These are phyloP conservation scores for Cadophora gregata DNA, from an alignment of 2,329 filamentous ascomycete genomes.

Conservation along the genomic window DNA sequence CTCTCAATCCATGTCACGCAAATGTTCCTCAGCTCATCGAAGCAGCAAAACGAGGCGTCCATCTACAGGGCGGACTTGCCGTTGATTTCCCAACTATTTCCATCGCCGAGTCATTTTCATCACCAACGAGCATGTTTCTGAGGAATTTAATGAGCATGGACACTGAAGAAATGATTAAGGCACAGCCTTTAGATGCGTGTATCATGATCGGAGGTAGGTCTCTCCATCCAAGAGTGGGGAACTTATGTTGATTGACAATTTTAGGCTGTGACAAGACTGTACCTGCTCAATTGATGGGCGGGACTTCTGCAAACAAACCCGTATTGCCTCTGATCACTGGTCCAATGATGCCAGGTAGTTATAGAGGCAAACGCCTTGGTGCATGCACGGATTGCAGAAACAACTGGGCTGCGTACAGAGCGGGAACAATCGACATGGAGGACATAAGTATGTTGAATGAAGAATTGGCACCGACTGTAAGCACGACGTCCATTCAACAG, in stretches of 20 bases:
- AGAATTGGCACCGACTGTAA: constrained; percentile 72
- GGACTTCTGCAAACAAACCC: constrained; percentile 75
- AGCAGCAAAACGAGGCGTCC: constrained; percentile 70
- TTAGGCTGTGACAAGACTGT: constrained; percentile 76
- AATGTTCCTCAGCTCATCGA: constrained; percentile 76
- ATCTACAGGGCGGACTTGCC: constrained; percentile 69
- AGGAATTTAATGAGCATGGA: constrained; percentile 81
- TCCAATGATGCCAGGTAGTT: constrained; percentile 76
- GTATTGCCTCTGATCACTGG: constrained; percentile 72
- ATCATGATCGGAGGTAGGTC: constrained; percentile 68
- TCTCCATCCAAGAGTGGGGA: constrained; percentile 2
- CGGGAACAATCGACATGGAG: constrained; percentile 71
- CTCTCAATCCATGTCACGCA: constrained; percentile 77
- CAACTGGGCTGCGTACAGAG: constrained; percentile 74
- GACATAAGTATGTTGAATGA: constrained; percentile 75
- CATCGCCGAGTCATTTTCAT: constrained; percentile 71
- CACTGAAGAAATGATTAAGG: constrained; percentile 78
- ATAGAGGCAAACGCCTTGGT: constrained; percentile 67
- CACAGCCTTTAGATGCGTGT: constrained; percentile 72
- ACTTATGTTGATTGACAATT: not conserved
- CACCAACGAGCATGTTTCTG: constrained; percentile 77
- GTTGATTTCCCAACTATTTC: constrained; percentile 79
- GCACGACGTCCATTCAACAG: constrained; percentile 31
- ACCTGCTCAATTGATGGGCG: constrained; percentile 77
- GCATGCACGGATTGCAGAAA: constrained; percentile 78